Conservation (phyloP, 768 basidiomycete genomes). For the Lepiota brunneoincarnata region DNA sequence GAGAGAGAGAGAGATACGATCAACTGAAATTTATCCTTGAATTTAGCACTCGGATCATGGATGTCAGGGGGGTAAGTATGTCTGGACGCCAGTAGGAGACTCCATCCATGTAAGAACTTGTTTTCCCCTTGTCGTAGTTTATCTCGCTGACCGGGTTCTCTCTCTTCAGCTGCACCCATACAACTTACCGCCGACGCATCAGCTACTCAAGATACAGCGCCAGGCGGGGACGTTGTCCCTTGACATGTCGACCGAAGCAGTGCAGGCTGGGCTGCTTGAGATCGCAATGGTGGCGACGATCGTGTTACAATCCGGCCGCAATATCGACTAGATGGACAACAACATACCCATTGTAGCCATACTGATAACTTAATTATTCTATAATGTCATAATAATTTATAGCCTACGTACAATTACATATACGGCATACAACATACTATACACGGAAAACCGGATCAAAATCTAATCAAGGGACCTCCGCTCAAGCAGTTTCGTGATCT, state of each 20-base stretch:
- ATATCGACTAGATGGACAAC: conserved; percentile 33
- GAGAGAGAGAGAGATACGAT: background rate
- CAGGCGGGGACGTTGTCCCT: conserved; percentile 31
- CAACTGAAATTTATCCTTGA: background rate
- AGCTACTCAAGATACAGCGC: conserved; percentile 36
- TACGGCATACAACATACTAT: background rate
- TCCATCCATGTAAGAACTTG: conserved; percentile 3
- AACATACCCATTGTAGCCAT: background rate
- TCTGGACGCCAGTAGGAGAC: conserved; percentile 10
- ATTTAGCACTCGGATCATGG: conserved; percentile 5
- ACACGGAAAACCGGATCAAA: conserved; percentile 1
- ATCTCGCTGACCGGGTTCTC: background rate
- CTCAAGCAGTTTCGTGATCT: conserved; percentile 74
- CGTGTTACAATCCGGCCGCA: conserved; percentile 43
- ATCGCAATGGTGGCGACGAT: conserved; percentile 40
- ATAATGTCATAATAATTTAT: background rate
- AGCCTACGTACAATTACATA: background rate
- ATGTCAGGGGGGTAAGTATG: conserved; percentile 6
- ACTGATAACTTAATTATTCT: conserved; percentile 2
- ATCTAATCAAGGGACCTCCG: conserved; percentile 65
- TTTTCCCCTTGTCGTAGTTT: background rate
- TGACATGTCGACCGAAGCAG: conserved; percentile 44
- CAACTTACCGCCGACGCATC: conserved; percentile 22
- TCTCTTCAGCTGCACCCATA: conserved; percentile 32
- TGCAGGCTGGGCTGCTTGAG: conserved; percentile 45